Evolutionary conservation across 148 eudicot species (phyloP), one percentile per base, ranked within the genome.

Genomic region (Fagopyrum tataricum): DNA sequence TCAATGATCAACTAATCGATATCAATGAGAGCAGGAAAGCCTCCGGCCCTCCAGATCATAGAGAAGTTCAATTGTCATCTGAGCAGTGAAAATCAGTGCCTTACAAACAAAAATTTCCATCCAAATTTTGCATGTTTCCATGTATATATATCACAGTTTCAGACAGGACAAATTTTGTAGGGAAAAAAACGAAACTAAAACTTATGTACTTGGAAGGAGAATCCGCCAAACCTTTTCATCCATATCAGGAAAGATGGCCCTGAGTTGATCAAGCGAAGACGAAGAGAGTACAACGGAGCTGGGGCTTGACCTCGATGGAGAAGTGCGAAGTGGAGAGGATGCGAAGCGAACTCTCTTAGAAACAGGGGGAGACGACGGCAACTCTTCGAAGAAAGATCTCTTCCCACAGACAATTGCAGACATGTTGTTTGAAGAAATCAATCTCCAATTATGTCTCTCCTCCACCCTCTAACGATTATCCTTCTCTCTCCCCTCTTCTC

Each of bases 171-270:
- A 37, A 10, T 8, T 37, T 23, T 21, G 37, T 31, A 31, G 37
- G 37, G 37, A 31, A 31, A 17, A 48, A 21, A n/a, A 55, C 53
- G n/a, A 21, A 59, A 24, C 20, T 5, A 44, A 24, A 52, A 47
- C 15, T 53, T 53, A n/a, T 20, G 58, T 5, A 53, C 7, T 53
- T 17, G 8, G 10, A 67, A 46, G 4, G 18, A 37, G n/a, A 44
- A 70, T 58, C 52, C 41, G n/a, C 42, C 46, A 48, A 66, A 91
- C 97, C 97, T 87, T 78, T 67, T 81, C 87, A 73, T 91, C 94
- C 91, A 89, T 87, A 74, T 76, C 85, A 77, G 97, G 97, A 77
- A 91, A 91, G 40, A 83, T 73, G 11, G 90, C 76, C 40, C 76
- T 31, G 8, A 91, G 88, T 70, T 86, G 90, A 78, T 91, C 91